Percentiles rank a stretch among this genome's conserved stretches.
phyloP scores from a whole-genome alignment of 2,329 filamentous ascomycete species.

The Arthrobotrys musiformis region DNA sequence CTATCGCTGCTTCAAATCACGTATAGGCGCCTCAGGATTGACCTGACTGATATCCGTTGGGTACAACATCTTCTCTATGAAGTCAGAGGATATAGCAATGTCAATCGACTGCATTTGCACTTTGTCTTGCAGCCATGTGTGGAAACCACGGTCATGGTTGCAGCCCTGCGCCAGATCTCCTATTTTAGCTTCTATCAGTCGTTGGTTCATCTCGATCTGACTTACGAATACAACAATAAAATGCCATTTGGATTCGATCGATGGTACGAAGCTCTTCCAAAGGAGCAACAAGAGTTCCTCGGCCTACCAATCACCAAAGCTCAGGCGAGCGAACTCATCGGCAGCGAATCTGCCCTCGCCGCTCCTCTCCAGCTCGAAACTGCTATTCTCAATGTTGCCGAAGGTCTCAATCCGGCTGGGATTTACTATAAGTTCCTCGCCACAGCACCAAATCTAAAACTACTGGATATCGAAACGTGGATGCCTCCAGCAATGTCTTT shows the following conservation, averaged over 20 bases:
- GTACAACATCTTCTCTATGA: neutral
- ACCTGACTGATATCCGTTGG: slow-evolving; percentile 3
- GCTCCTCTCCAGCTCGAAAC: neutral
- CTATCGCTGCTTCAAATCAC: neutral
- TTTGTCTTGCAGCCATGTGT: neutral
- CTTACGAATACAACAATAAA: neutral
- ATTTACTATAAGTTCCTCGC: slow-evolving; percentile 2
- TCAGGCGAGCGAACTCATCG: neutral
- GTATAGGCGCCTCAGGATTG: neutral
- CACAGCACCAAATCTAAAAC: neutral
- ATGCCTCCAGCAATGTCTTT: neutral
- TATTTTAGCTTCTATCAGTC: neutral
- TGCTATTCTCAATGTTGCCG: neutral
- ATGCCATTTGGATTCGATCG: neutral
- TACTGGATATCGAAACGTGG: neutral
- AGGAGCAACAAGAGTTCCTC: neutral
- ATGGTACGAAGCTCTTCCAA: neutral
- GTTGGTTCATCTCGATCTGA: neutral
- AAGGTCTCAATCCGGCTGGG: neutral
- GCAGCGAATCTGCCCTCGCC: neutral
- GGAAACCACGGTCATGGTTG: neutral
- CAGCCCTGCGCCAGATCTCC: neutral
- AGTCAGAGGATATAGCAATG: neutral
- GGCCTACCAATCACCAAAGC: neutral
- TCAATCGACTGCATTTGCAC: neutral